Evolutionary conservation across 1,284 basidiomycete genomes (phyloP), one percentile per base, ranked within the genome.

Genomic region (Trichosporon coremiiforme): DNA sequence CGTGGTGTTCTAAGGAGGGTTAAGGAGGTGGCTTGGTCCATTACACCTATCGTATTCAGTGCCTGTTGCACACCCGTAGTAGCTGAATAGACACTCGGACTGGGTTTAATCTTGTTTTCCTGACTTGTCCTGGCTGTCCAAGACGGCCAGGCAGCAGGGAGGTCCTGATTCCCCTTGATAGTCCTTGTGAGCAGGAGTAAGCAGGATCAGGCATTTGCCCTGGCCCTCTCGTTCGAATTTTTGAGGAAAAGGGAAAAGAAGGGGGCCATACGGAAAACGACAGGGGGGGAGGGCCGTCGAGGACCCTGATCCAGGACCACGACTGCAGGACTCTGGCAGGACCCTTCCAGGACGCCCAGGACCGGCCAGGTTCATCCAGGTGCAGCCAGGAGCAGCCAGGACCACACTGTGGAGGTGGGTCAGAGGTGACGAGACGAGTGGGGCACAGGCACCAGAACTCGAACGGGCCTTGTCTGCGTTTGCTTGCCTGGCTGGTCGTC

Each of bases 371-470:
- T 38, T 38, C 36, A 38, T 38, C 36, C 36, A 38, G 36, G 36
- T 38, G 5, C 36, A 38, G 20, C 12, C 55, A 57, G 55, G 29
- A 31, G 13, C 29, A 33, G 15, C 15, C 31, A 60, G 57, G 55
- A 15, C 29, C 15, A 31, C 57, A 17, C 2, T 35, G 57, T 60
- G 57, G 29, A 60, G 57, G 57, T 60, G 57, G 57, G 57, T 60
- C 57, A 33, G 57, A 29, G 29, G 55, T 60, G 57, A 60, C 31
- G 57, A 60, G 57, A 31, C 57, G 31, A 60, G 57, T 60, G 57
- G 57, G 57, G 35, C 31, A 35, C 57, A 60, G 57, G 57, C 57
- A 60, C 57, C 57, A 60, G 57, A 31, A 60, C 57, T 60, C 57
- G 57, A 60, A 60, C 22, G 29, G 25, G 57, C 57, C 17, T 60